Conservation (phyloP, 192 early-diverging fungal species). For the Oehlia diaphana region DNA sequence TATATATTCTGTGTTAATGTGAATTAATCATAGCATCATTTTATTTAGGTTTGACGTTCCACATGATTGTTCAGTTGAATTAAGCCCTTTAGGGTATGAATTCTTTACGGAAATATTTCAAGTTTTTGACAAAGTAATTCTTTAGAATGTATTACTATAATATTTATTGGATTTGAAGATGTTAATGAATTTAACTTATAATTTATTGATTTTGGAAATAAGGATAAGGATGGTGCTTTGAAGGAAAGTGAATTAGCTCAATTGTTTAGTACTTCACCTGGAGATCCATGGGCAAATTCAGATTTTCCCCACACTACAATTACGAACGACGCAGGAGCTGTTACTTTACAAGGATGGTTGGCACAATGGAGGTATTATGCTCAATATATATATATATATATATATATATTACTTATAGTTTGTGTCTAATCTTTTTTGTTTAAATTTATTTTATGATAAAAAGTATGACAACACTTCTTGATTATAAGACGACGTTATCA, state of each 20-base stretch:
- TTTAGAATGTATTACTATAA: background rate
- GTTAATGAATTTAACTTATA: background rate
- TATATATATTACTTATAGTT: background rate
- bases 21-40: background rate
- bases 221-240: slow-evolving; percentile 97
- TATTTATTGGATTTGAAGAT: background rate
- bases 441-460: slow-evolving; percentile 7
- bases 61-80: slow-evolving; percentile 88
- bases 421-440: background rate
- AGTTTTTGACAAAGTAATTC: slow-evolving; percentile 78
- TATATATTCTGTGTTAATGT: slow-evolving; percentile 1
- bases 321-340: slow-evolving; percentile 83
- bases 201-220: background rate
- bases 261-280: slow-evolving; percentile 85
- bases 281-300: slow-evolving; percentile 89
- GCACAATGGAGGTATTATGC: slow-evolving; percentile 91
- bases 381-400: no score
- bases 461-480: slow-evolving; percentile 95
- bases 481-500: slow-evolving; percentile 84
- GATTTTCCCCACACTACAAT: slow-evolving; percentile 89
- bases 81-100: slow-evolving; percentile 90
- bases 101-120: slow-evolving; percentile 96
- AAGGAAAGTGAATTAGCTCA: slow-evolving; percentile 79
- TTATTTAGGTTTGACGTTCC: slow-evolving; percentile 78
- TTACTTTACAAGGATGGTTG: slow-evolving; percentile 95